Percentiles rank a stretch among this genome's conserved stretches.
Evolutionary conservation across 106 monocot genomes (phyloP).

Genomic region (Allium sativum): DNA sequence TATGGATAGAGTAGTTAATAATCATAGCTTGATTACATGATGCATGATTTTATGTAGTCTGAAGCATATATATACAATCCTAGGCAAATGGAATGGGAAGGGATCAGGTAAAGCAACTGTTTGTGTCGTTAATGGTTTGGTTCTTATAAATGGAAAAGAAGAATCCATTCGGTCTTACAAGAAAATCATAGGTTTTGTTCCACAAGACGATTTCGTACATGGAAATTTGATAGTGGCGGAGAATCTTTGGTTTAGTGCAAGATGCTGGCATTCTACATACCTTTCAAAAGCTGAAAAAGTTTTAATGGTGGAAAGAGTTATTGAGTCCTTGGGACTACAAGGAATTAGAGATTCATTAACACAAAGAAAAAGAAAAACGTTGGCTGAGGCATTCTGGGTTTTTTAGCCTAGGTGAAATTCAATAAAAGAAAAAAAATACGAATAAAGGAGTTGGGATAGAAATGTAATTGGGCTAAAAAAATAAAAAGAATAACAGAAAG

Average conservation of each 20-base stretch:
- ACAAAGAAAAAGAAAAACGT: too few relatives aligned
- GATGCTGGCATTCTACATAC: conserved; percentile 80
- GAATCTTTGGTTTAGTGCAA: conserved; percentile 98
- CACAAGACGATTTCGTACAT: conserved; percentile 99
- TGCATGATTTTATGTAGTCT: too few relatives aligned
- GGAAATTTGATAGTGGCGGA: conserved; percentile 96
- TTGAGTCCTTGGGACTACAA: conserved; percentile 81
- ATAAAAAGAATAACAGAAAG: too few relatives aligned
- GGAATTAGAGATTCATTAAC: conserved; percentile 65
- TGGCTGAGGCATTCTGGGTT: too few relatives aligned
- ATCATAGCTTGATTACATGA: too few relatives aligned
- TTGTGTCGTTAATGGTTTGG: conserved; percentile 58
- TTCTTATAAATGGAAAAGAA: conserved; percentile 82
- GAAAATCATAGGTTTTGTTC: conserved; percentile 96
- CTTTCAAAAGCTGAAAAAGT: conserved; percentile 69
- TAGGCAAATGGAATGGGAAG: too few relatives aligned
- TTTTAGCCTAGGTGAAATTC: too few relatives aligned
- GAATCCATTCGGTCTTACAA: conserved; percentile 79
- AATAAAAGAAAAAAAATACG: too few relatives aligned
- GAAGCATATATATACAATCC: too few relatives aligned
- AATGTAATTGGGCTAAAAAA: too few relatives aligned
- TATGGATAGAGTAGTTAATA: too few relatives aligned
- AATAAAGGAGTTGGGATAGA: too few relatives aligned
- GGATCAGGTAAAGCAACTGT: conserved; percentile 83
- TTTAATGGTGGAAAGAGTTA: conserved; percentile 89